Evolutionary conservation across 2,329 filamentous ascomycete species (phyloP).

Genomic region (Arthrobotrys sphaeroides): DNA sequence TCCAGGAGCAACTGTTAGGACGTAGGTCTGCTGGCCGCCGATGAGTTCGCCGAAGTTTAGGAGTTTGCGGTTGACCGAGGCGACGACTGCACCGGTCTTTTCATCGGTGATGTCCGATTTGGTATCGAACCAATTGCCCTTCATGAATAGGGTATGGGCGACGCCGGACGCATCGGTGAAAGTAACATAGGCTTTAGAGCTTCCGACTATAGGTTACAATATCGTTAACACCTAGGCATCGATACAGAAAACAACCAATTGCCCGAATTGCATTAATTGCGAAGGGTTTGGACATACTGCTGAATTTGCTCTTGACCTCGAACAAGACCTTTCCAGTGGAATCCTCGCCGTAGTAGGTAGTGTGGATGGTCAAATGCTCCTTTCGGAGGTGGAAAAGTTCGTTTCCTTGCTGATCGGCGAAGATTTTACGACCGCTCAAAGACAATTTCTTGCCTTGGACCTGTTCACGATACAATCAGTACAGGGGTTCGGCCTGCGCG

Average conservation of each 20-base stretch:
- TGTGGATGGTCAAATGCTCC: slow-evolving; percentile 66
- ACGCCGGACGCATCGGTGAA: slow-evolving; percentile 67
- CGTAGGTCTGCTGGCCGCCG: slow-evolving; percentile 73
- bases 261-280: slow-evolving; percentile 56
- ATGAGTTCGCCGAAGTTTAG: slow-evolving; percentile 69
- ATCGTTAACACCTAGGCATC: slow-evolving; percentile 16
- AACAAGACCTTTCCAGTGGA: slow-evolving; percentile 64
- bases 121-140: slow-evolving; percentile 71
- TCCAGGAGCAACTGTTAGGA: slow-evolving; percentile 70
- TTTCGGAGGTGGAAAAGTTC: slow-evolving; percentile 70
- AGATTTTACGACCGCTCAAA: slow-evolving; percentile 67
- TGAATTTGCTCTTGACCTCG: slow-evolving; percentile 68
- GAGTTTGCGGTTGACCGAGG: slow-evolving; percentile 69
- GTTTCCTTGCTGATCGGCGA: slow-evolving; percentile 66
- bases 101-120: slow-evolving; percentile 69
- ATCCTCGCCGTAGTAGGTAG: slow-evolving; percentile 66
- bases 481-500: background rate
- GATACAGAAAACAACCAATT: slow-evolving; percentile 48
- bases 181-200: slow-evolving; percentile 67
- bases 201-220: slow-evolving; percentile 62
- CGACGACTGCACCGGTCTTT: slow-evolving; percentile 66
- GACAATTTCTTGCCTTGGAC: slow-evolving; percentile 68
- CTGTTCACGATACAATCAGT: background rate
- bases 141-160: slow-evolving; percentile 67
- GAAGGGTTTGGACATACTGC: slow-evolving; percentile 62